A percentile compares a stretch with the other conserved stretches of the same genome.
These are phyloP conservation scores for Kluyveromyces sp. DNA, from an alignment of 1,139 yeast genomes.

Conservation along the genomic window DNA sequence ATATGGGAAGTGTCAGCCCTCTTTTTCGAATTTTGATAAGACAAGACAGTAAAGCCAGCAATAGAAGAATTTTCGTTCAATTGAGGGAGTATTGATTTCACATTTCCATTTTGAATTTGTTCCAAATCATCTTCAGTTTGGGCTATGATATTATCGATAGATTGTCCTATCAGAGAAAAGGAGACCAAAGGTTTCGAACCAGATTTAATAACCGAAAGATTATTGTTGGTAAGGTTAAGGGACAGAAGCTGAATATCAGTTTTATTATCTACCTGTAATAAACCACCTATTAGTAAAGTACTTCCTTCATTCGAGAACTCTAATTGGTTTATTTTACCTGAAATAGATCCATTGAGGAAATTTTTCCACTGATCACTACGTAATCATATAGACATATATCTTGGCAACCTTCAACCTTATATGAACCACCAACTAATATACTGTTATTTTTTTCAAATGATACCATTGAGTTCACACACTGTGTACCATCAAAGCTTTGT, in stretches of 20 bases:
- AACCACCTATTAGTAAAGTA: slow-evolving; percentile 56
- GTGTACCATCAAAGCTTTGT: slow-evolving; percentile 22
- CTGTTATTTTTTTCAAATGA: slow-evolving; percentile 43
- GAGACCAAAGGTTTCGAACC: slow-evolving; percentile 8
- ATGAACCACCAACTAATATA: slow-evolving; percentile 72
- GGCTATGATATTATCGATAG: slow-evolving; percentile 10
- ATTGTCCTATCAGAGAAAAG: slow-evolving; percentile 10
- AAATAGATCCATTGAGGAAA: slow-evolving; percentile 33
- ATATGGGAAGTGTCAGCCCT: slow-evolving; percentile 35
- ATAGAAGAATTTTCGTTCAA: slow-evolving; percentile 1
- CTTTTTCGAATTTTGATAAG: slow-evolving; percentile 1
- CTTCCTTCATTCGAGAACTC: slow-evolving; percentile 41
- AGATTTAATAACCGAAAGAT: slow-evolving; percentile 7
- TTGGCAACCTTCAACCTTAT: slow-evolving; percentile 56
- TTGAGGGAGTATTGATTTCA: slow-evolving; percentile 10
- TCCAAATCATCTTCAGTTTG: slow-evolving; percentile 16
- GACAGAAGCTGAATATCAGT: slow-evolving; percentile 15
- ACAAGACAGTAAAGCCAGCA: background rate
- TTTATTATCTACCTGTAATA: slow-evolving; percentile 28
- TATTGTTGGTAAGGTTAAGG: slow-evolving; percentile 12
- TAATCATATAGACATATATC: slow-evolving; percentile 65
- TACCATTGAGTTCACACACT: slow-evolving; percentile 46
- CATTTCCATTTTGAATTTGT: slow-evolving; percentile 9
- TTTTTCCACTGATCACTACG: slow-evolving; percentile 48
- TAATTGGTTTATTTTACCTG: slow-evolving; percentile 51